Evolutionary conservation across 1,284 basidiomycete species (phyloP).

Genomic region (Cutaneotrichosporon cutaneum): DNA sequence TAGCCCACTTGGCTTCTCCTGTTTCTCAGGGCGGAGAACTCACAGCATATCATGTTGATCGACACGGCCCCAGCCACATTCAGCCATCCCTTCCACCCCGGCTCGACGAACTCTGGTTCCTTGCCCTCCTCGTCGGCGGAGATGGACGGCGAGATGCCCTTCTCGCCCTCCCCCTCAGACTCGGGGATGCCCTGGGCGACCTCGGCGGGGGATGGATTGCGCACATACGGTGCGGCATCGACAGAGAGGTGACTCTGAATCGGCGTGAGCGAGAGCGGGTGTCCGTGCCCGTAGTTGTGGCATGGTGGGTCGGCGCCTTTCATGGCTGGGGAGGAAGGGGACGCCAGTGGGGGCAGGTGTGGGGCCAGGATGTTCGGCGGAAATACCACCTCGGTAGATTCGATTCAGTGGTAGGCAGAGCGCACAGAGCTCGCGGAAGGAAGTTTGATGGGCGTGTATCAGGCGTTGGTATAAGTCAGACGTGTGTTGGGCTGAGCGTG

Average conservation of each 20-base stretch:
- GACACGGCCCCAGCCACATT: conserved; percentile 22
- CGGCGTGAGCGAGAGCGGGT: neutral
- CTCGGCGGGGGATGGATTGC: conserved; percentile 1
- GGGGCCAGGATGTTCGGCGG: neutral
- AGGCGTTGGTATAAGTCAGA: no score
- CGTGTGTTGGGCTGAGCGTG: no score
- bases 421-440: neutral
- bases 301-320: neutral
- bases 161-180: neutral
- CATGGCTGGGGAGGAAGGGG: neutral
- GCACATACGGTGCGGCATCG: conserved; percentile 7
- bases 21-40: no score
- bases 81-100: conserved; percentile 16
- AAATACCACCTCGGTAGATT: neutral
- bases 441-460: no score
- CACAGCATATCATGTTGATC: conserved; percentile 40
- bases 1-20: no score
- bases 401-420: neutral
- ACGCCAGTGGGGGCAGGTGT: no score
- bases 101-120: conserved; percentile 12
- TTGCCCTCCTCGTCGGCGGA: neutral
- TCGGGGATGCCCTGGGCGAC: neutral
- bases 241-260: neutral
- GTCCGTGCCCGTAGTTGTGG: neutral
- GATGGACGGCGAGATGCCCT: neutral